phyloP scores from a whole-genome alignment of 78 protist species.

The Dictyostelium purpureum region DNA sequence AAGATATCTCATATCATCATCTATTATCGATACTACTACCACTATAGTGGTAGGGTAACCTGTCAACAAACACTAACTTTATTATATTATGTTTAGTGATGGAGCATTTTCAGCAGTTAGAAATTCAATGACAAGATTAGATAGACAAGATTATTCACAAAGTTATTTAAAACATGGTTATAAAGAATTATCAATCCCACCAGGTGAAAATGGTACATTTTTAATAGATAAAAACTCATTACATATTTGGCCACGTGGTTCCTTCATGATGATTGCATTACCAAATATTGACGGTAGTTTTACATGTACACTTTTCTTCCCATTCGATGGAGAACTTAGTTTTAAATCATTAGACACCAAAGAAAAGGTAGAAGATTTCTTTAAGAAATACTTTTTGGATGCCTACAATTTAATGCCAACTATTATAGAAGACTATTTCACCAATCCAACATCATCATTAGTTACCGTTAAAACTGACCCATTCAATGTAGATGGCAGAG shows the following conservation, averaged over 20 bases:
- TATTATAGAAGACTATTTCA: constrained; percentile 47
- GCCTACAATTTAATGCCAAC: constrained; percentile 71
- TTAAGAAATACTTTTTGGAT: constrained; percentile 72
- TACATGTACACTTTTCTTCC: constrained; percentile 93
- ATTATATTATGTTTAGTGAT: constrained; percentile 2
- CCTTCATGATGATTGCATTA: constrained; percentile 92
- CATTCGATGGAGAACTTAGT: constrained; percentile 72
- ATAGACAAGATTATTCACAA: constrained; percentile 63
- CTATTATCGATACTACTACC: too few relatives aligned
- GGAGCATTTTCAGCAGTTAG: constrained; percentile 75
- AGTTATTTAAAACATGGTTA: constrained; percentile 64
- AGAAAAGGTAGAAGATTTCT: constrained; percentile 37
- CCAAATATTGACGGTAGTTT: constrained; percentile 90
- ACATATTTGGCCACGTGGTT: constrained; percentile 96
- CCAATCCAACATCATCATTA: constrained; percentile 77
- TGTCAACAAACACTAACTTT: background rate
- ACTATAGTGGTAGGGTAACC: too few relatives aligned
- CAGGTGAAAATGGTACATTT: constrained; percentile 48
- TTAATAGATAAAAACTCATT: constrained; percentile 71
- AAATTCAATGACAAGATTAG: background rate
- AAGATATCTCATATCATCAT: background rate
- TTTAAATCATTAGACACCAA: constrained; percentile 5
- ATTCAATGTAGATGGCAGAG: constrained; percentile 13
- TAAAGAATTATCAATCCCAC: constrained; percentile 87
- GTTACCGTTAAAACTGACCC: constrained; percentile 79